These are phyloP conservation scores for Citrus cavaleriei DNA, from an alignment of 345 rosid species.

Conservation along the genomic window DNA sequence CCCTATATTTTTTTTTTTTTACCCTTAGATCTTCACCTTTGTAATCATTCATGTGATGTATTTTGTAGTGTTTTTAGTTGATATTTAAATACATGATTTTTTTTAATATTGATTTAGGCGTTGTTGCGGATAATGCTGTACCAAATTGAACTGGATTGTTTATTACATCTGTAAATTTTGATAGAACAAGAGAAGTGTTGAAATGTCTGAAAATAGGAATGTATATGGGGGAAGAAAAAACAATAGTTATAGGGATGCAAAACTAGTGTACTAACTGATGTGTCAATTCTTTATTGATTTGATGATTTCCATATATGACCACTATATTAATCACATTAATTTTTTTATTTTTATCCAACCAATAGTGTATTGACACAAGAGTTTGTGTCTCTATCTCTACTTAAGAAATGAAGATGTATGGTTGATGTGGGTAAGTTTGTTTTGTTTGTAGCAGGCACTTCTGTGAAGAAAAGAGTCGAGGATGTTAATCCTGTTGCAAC, in stretches of 20 bases:
- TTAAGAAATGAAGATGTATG: background rate
- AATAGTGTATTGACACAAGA: no score
- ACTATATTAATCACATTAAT: no score
- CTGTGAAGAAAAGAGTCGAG: constrained; percentile 63
- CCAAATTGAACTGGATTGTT: background rate
- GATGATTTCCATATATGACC: no score
- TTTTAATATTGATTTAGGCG: background rate
- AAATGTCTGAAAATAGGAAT: background rate
- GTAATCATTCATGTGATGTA: background rate
- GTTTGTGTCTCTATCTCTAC: no score
- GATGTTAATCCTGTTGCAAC: constrained; percentile 85
- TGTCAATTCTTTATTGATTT: no score
- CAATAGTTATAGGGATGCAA: no score
- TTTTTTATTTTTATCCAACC: no score
- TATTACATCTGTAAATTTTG: background rate
- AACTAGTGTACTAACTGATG: no score
- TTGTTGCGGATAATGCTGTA: background rate
- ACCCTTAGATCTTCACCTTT: background rate
- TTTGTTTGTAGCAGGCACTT: constrained; percentile 30
- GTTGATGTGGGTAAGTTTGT: constrained; percentile 8
- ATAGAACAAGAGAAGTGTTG: background rate
- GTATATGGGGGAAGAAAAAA: background rate
- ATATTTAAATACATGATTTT: background rate
- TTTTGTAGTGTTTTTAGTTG: background rate
- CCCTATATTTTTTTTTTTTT: background rate